These are phyloP conservation scores for Triticum timopheevii DNA, from an alignment of 176 grass and related monocot genomes.

Conservation along the genomic window DNA sequence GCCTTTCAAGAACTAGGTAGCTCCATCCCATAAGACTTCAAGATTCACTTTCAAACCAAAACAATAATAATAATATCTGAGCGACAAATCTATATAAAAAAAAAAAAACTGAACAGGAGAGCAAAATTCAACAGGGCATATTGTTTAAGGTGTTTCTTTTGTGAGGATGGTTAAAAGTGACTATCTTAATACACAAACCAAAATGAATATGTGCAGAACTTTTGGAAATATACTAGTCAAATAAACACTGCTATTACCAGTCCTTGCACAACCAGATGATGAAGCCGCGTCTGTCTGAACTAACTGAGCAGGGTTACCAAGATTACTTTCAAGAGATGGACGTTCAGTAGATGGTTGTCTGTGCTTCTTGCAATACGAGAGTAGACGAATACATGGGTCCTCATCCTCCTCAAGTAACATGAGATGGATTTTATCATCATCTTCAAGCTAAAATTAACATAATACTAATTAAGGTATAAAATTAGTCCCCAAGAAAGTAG, in stretches of 20 bases:
- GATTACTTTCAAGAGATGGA: constrained; percentile 52
- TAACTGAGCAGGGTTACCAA: constrained; percentile 29
- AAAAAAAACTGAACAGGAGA: not conserved
- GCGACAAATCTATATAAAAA: not conserved
- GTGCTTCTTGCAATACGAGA: constrained; percentile 98
- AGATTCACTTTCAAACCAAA: constrained; percentile 10
- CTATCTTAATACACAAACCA: constrained; percentile 2
- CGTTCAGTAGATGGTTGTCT: constrained; percentile 82
- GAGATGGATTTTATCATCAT: constrained; percentile 85
- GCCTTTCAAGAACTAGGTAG: constrained; percentile 17
- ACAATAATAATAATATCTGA: constrained; percentile 29
- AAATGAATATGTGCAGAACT: constrained; percentile 1
- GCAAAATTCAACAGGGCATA: not conserved
- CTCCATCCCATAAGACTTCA: constrained; percentile 9
- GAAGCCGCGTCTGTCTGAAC: constrained; percentile 45
- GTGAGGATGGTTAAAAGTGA: not conserved
- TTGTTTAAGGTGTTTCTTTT: not conserved
- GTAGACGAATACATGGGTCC: constrained; percentile 88
- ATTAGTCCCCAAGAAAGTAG: constrained; percentile 26
- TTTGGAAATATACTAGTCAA: constrained; percentile 1
- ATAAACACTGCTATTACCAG: constrained; percentile 52
- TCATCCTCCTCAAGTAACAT: constrained; percentile 94
- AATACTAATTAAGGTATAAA: constrained; percentile 30
- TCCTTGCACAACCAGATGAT: constrained; percentile 95
- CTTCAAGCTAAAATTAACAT: constrained; percentile 79